Evolutionary conservation across 2,329 filamentous ascomycete genomes (phyloP).

Genomic region (Cladosporium sp.): DNA sequence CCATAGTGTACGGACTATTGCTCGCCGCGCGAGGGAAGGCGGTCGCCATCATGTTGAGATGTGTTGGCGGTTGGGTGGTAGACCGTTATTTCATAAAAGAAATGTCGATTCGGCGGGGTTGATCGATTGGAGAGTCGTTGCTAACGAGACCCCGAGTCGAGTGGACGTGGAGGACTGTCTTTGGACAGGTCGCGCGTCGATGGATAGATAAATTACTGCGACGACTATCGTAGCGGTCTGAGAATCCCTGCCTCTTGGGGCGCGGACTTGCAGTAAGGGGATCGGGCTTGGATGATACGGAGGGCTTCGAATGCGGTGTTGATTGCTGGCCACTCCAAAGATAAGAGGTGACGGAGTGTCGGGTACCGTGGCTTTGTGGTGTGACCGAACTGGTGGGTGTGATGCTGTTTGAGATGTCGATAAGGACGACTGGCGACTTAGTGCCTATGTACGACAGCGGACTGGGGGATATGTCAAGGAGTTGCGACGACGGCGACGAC

Average conservation of each 20-base stretch:
- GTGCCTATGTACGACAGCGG: slow-evolving; percentile 1
- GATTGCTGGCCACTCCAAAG: slow-evolving; percentile 11
- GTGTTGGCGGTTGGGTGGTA: slow-evolving; percentile 2
- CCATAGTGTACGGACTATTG: slow-evolving; percentile 16
- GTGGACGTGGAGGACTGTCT: neutral
- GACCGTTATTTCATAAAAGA: slow-evolving; percentile 6
- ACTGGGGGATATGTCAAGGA: neutral
- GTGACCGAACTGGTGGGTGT: slow-evolving; percentile 3
- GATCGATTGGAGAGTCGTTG: neutral
- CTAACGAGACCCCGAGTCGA: slow-evolving; percentile 1
- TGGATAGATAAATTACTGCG: neutral
- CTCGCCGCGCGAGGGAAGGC: slow-evolving; percentile 18
- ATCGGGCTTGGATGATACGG: slow-evolving; percentile 11
- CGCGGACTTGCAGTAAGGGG: slow-evolving; percentile 23
- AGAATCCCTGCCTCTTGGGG: slow-evolving; percentile 18
- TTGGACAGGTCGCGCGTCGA: no score
- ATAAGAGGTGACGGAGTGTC: slow-evolving; percentile 12
- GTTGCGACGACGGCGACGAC: slow-evolving; percentile 3
- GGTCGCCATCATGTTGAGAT: slow-evolving; percentile 24
- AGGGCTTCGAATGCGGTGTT: slow-evolving; percentile 7
- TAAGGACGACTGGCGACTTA: slow-evolving; percentile 4
- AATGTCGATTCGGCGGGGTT: neutral
- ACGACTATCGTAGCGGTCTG: slow-evolving; percentile 25
- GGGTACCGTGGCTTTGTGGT: slow-evolving; percentile 3
- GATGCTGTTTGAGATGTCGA: neutral